These are phyloP conservation scores for Tolypocladium endophyticum DNA, from an alignment of 2,329 filamentous ascomycete species.

Conservation along the genomic window DNA sequence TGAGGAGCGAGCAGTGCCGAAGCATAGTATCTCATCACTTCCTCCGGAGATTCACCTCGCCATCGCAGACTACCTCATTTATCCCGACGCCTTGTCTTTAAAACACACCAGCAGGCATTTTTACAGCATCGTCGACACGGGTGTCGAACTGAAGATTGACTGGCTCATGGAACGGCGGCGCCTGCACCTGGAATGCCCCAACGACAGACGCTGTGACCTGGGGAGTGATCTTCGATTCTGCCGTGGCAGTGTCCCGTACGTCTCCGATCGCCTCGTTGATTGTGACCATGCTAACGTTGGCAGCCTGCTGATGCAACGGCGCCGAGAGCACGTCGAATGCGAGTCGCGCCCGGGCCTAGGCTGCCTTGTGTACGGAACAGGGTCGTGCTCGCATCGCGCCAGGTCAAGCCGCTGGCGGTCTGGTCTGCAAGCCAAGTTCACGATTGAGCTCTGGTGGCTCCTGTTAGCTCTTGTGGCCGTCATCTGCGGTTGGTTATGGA, in stretches of 20 bases:
- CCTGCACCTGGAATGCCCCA: constrained; percentile 56
- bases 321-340: constrained; percentile 51
- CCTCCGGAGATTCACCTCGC: constrained; percentile 59
- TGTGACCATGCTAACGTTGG: background rate
- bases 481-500: constrained; percentile 6
- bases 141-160: constrained; percentile 52
- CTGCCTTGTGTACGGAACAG: constrained; percentile 43
- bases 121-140: constrained; percentile 54
- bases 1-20: background rate
- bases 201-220: constrained; percentile 44
- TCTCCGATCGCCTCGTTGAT: constrained; percentile 1
- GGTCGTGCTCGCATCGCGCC: constrained; percentile 32
- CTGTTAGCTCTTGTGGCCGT: constrained; percentile 30
- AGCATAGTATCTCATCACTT: constrained; percentile 20
- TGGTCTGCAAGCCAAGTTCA: constrained; percentile 33
- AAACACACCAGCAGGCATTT: constrained; percentile 58
- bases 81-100: constrained; percentile 60
- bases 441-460: constrained; percentile 39
- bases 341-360: constrained; percentile 46
- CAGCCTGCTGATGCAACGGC: constrained; percentile 47
- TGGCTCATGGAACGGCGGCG: constrained; percentile 57
- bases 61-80: constrained; percentile 49
- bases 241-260: constrained; percentile 46
- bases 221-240: constrained; percentile 51
- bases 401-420: constrained; percentile 33